Evolutionary conservation across 305 asterid species (phyloP).

Genomic region (Andrographis paniculata): DNA sequence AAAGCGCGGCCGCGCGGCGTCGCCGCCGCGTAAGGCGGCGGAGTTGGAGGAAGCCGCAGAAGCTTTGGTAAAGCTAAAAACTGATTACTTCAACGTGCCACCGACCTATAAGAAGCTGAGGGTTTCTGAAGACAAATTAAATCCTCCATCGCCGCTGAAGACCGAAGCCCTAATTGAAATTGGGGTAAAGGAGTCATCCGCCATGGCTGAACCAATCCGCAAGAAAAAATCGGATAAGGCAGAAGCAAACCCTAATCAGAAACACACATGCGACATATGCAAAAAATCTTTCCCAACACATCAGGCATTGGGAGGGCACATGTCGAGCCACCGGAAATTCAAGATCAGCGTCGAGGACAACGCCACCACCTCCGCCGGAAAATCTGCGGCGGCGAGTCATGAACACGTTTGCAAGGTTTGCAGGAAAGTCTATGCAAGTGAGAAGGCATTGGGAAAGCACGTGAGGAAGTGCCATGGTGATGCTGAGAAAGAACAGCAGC

Average conservation of each 20-base stretch:
- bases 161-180: no score
- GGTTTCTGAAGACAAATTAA: no score
- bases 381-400: constrained; percentile 19
- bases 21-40: neutral
- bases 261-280: constrained; percentile 29
- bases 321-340: constrained; percentile 45
- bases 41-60: neutral
- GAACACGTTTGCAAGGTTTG: constrained; percentile 8
- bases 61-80: constrained; percentile 21
- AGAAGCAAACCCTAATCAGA: constrained; percentile 2
- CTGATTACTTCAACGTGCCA: neutral
- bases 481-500: neutral
- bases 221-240: no score
- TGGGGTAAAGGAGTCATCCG: no score
- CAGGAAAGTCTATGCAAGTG: neutral
- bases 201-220: neutral
- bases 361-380: no score
- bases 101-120: neutral
- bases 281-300: constrained; percentile 20
- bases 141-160: no score
- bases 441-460: constrained; percentile 18
- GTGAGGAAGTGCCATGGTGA: constrained; percentile 7
- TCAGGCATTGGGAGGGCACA: constrained; percentile 60
- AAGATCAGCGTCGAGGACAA: constrained; percentile 21
- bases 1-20: constrained; percentile 24